Conservation (phyloP, 192 early-diverging fungal species). For the Umbelopsis vinacea region DNA sequence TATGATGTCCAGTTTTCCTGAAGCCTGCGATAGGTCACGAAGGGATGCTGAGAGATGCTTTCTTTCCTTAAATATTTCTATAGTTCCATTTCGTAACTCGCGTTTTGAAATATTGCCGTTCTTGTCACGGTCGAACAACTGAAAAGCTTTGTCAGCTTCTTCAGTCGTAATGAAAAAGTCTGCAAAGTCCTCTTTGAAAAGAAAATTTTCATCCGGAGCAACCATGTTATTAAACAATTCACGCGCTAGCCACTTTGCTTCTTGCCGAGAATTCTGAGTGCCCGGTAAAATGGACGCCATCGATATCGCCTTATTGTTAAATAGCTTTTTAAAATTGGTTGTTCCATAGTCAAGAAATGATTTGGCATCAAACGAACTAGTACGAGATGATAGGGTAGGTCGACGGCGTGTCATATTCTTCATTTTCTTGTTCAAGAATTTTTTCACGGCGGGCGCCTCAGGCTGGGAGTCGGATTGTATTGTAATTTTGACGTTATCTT, state of each 20-base stretch:
- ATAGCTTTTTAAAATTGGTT: background rate
- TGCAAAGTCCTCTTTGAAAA: constrained; percentile 72
- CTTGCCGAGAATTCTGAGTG: constrained; percentile 13
- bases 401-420: background rate
- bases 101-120: constrained; percentile 84
- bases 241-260: constrained; percentile 40
- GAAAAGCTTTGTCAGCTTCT: constrained; percentile 83
- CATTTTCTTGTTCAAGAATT: background rate
- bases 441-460: background rate
- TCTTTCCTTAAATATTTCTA: constrained; percentile 84
- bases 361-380: constrained; percentile 11
- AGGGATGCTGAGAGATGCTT: constrained; percentile 72
- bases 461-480: background rate
- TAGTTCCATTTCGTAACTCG: constrained; percentile 80
- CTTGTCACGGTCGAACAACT: constrained; percentile 86
- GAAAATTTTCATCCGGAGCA: constrained; percentile 44
- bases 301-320: background rate
- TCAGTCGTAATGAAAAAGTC: constrained; percentile 73
- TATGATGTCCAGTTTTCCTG: constrained; percentile 78
- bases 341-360: constrained; percentile 11
- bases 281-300: background rate
- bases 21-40: constrained; percentile 81
- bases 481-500: background rate
- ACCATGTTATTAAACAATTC: constrained; percentile 40
- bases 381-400: background rate